Evolutionary conservation across 768 basidiomycete genomes (phyloP).

Genomic region (Tulasnella sp.): DNA sequence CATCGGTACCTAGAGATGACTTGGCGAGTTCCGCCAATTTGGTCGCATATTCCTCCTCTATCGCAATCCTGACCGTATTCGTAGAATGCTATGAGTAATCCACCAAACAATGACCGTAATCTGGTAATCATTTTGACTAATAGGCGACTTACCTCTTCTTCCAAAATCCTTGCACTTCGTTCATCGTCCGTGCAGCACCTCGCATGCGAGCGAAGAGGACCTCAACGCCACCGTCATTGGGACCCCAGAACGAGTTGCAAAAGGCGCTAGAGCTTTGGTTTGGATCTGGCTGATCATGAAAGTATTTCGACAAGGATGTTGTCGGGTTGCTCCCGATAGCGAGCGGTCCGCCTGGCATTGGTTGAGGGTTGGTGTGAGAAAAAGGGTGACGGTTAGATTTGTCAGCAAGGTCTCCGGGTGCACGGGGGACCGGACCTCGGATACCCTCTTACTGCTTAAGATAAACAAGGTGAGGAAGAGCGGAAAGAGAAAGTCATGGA

Average conservation of each 20-base stretch:
- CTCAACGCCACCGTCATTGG: constrained; percentile 86
- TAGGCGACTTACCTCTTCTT: constrained; percentile 76
- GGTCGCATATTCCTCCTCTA: constrained; percentile 96
- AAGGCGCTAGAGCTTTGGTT: constrained; percentile 69
- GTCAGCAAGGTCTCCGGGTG: too few relatives aligned
- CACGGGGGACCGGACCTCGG: too few relatives aligned
- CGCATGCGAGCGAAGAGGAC: constrained; percentile 89
- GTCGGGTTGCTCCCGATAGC: constrained; percentile 79
- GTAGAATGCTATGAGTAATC: neutral
- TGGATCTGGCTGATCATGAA: constrained; percentile 34
- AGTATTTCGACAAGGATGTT: constrained; percentile 53
- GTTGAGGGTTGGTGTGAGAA: neutral
- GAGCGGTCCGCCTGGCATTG: constrained; percentile 53
- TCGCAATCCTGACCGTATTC: constrained; percentile 61
- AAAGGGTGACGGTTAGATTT: too few relatives aligned
- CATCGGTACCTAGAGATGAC: constrained; percentile 76
- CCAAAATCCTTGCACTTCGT: constrained; percentile 87
- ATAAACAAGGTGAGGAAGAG: too few relatives aligned
- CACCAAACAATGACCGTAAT: neutral
- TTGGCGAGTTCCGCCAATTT: constrained; percentile 79
- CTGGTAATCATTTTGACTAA: neutral
- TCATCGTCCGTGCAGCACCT: constrained; percentile 81
- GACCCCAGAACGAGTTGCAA: constrained; percentile 97
- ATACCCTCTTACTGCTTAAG: too few relatives aligned
- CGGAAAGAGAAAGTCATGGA: too few relatives aligned